phyloP scores from a whole-genome alignment of 1,139 yeast species.

The Taiozyma sp. region DNA sequence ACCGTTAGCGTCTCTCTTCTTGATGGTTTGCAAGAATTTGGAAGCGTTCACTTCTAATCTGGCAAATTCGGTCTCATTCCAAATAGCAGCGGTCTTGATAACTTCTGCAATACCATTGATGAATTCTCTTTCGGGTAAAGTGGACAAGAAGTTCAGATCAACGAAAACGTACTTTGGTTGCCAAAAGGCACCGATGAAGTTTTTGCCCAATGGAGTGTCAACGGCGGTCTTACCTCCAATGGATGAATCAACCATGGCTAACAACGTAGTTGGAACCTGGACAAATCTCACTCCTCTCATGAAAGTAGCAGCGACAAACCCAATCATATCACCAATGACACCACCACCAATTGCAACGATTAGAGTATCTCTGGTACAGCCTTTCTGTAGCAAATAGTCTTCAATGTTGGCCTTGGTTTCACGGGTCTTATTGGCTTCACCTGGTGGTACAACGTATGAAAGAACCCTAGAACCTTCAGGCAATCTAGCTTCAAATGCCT shows the following conservation, averaged over 20 bases:
- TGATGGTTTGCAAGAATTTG: slow-evolving; percentile 56
- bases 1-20: slow-evolving; percentile 35
- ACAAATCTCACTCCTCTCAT: slow-evolving; percentile 97
- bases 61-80: slow-evolving; percentile 87
- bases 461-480: slow-evolving; percentile 58
- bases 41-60: slow-evolving; percentile 77
- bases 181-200: slow-evolving; percentile 96
- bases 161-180: slow-evolving; percentile 89
- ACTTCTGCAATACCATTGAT: slow-evolving; percentile 99
- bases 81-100: slow-evolving; percentile 95
- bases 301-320: slow-evolving; percentile 96
- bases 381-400: slow-evolving; percentile 78
- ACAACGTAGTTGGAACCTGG: slow-evolving; percentile 89
- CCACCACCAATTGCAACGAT: slow-evolving; percentile 98
- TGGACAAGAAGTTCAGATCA: slow-evolving; percentile 82
- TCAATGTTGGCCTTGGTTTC: slow-evolving; percentile 91
- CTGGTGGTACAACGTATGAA: slow-evolving; percentile 79
- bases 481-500: slow-evolving; percentile 33
- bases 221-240: slow-evolving; percentile 99
- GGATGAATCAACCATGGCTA: slow-evolving; percentile 98
- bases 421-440: slow-evolving; percentile 87
- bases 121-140: slow-evolving; percentile 89
- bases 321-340: slow-evolving; percentile 98
- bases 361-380: slow-evolving; percentile 96
- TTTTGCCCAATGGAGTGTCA: slow-evolving; percentile 96